These are phyloP conservation scores for Maudiozyma saulgeensis DNA, from an alignment of 805 yeast species.

Conservation along the genomic window DNA sequence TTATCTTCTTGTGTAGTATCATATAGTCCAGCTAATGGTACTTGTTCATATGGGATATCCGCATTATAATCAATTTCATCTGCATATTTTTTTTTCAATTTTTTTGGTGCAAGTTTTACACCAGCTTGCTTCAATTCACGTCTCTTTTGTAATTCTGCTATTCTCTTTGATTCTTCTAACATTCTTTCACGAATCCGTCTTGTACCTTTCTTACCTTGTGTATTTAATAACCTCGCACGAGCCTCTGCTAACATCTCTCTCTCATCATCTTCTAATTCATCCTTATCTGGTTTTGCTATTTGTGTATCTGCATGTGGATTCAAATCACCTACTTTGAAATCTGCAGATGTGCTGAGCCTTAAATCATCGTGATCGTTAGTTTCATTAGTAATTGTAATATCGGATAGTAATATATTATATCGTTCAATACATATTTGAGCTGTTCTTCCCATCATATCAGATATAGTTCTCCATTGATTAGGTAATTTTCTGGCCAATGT, in stretches of 20 bases:
- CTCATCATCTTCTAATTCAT: conserved; percentile 78
- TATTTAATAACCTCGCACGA: conserved; percentile 78
- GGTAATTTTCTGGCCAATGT: conserved; percentile 64
- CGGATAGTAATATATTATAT: conserved; percentile 50
- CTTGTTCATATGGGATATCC: conserved; percentile 71
- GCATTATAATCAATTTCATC: conserved; percentile 73
- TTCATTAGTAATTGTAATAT: conserved; percentile 29
- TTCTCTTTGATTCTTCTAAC: conserved; percentile 65
- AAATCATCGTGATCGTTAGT: conserved; percentile 8
- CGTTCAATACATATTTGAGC: conserved; percentile 81
- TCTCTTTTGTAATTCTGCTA: conserved; percentile 69
- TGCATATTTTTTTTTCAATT: conserved; percentile 41
- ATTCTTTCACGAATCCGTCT: conserved; percentile 78
- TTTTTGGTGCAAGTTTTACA: conserved; percentile 40
- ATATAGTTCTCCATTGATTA: conserved; percentile 92
- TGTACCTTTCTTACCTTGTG: conserved; percentile 91
- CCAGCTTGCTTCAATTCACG: conserved; percentile 80
- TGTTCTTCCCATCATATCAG: conserved; percentile 70
- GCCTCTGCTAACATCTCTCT: conserved; percentile 93
- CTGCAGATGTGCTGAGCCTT: conserved; percentile 32
- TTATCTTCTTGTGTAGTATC: conserved; percentile 54
- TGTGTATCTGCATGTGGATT: conserved; percentile 66
- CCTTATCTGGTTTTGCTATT: conserved; percentile 75
- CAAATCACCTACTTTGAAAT: conserved; percentile 42
- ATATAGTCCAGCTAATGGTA: conserved; percentile 58